Percentiles rank a stretch among this genome's conserved stretches.
phyloP scores from a whole-genome alignment of 2,329 filamentous ascomycete genomes.

The Aspergillus candidus region DNA sequence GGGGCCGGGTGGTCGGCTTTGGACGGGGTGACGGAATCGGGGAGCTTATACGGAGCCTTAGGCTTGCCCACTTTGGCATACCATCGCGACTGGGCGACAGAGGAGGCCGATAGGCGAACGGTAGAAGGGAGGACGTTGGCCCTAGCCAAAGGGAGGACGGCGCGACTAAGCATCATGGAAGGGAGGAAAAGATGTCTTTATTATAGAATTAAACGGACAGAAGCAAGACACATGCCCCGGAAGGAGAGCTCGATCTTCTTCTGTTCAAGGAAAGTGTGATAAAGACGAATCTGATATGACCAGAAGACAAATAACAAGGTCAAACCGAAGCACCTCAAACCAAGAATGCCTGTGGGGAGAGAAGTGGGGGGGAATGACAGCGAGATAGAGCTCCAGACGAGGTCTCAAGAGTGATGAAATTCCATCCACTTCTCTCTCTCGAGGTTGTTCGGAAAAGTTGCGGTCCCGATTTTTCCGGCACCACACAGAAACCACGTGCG shows the following conservation, averaged over 20 bases:
- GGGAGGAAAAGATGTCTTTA: not conserved
- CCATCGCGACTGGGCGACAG: slow-evolving; percentile 31
- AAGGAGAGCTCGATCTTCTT: too few relatives aligned
- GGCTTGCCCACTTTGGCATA: slow-evolving; percentile 35
- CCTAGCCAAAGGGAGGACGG: slow-evolving; percentile 41
- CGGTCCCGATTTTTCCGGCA: slow-evolving; percentile 17
- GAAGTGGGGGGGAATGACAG: not conserved
- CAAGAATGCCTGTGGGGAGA: too few relatives aligned
- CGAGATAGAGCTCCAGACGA: not conserved
- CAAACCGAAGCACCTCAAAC: too few relatives aligned
- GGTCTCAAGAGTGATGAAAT: slow-evolving; percentile 1
- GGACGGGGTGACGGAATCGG: slow-evolving; percentile 25
- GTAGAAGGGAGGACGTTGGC: slow-evolving; percentile 33
- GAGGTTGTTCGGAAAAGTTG: slow-evolving; percentile 27
- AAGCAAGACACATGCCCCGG: not conserved
- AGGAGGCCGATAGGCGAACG: slow-evolving; percentile 28
- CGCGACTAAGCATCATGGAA: slow-evolving; percentile 41
- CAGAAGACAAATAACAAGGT: too few relatives aligned
- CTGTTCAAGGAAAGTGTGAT: not conserved
- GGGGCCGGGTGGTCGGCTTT: slow-evolving; percentile 22
- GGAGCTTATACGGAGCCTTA: slow-evolving; percentile 31
- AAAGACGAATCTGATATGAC: too few relatives aligned
- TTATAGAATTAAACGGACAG: not conserved
- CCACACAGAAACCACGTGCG: slow-evolving; percentile 18
- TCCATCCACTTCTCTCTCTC: slow-evolving; percentile 6